These are phyloP conservation scores for Penicillium sp. DNA, from an alignment of 2,329 filamentous ascomycete species.

Conservation along the genomic window DNA sequence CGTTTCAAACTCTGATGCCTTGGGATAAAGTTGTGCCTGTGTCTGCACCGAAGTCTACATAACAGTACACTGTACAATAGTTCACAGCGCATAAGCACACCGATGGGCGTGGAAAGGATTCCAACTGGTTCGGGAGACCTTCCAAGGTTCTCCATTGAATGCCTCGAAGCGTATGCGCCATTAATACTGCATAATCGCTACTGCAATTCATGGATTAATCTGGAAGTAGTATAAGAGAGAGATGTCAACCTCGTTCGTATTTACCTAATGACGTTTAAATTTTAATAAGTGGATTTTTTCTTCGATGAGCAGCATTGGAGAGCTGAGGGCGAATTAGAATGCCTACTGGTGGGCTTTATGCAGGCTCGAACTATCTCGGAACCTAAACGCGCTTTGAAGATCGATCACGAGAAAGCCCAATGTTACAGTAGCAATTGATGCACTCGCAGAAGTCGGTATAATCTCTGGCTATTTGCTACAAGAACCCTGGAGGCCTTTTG, in stretches of 20 bases:
- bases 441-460: background rate
- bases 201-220: background rate
- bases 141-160: conserved; percentile 9
- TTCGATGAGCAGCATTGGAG: too few species aligned
- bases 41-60: background rate
- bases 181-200: background rate
- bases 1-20: background rate
- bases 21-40: background rate
- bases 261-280: too few species aligned
- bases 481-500: too few species aligned
- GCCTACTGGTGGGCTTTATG: background rate
- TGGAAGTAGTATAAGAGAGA: background rate
- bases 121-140: background rate
- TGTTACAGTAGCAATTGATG: background rate
- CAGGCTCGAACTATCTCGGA: background rate
- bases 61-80: background rate
- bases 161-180: background rate
- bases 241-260: too few species aligned
- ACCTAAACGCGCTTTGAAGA: background rate
- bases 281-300: too few species aligned
- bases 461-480: too few species aligned
- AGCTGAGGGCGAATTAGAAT: background rate
- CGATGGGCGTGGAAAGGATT: background rate
- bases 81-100: conserved; percentile 14
- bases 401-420: background rate